phyloP scores from a whole-genome alignment of 1,284 basidiomycete species.

The Ustilago xerochloae region DNA sequence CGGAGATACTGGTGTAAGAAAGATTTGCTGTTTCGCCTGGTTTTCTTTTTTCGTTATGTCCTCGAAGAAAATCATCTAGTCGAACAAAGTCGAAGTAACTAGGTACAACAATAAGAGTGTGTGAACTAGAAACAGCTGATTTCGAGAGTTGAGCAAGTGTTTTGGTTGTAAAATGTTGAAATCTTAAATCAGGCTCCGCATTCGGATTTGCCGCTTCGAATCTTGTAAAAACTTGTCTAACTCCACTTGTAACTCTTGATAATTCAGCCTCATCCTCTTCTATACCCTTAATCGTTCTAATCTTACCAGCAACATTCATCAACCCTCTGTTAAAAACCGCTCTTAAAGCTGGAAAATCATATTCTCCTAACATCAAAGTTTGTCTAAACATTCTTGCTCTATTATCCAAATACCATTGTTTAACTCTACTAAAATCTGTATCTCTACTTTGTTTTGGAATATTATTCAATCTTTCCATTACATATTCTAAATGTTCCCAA shows the following conservation, averaged over 20 bases:
- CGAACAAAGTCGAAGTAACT: conserved; percentile 97
- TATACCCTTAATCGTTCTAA: conserved; percentile 63
- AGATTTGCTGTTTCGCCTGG: conserved; percentile 69
- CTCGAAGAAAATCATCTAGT: conserved; percentile 83
- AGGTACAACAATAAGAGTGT: conserved; percentile 89
- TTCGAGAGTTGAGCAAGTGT: conserved; percentile 83
- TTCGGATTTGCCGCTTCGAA: conserved; percentile 80
- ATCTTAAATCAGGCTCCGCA: conserved; percentile 86
- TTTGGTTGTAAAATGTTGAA: conserved; percentile 86
- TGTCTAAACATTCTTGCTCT: conserved; percentile 83
- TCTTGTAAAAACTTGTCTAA: conserved; percentile 75
- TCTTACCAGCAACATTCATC: conserved; percentile 85
- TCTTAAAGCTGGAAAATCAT: conserved; percentile 89
- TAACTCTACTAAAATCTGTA: conserved; percentile 94
- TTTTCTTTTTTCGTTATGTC: conserved; percentile 69
- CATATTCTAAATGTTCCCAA: conserved; percentile 96
- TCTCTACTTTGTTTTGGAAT: conserved; percentile 92
- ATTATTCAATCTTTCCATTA: conserved; percentile 84
- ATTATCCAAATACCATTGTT: conserved; percentile 96
- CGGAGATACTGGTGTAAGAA: conserved; percentile 79
- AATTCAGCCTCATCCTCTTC: conserved; percentile 32
- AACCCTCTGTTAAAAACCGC: conserved; percentile 79
- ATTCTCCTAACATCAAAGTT: conserved; percentile 85
- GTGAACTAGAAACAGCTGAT: conserved; percentile 88
- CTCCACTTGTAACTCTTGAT: conserved; percentile 39